Percentiles rank a stretch among this genome's conserved stretches.
phyloP scores from a whole-genome alignment of 768 basidiomycete genomes.

The Leucogyrophana mollusca region DNA sequence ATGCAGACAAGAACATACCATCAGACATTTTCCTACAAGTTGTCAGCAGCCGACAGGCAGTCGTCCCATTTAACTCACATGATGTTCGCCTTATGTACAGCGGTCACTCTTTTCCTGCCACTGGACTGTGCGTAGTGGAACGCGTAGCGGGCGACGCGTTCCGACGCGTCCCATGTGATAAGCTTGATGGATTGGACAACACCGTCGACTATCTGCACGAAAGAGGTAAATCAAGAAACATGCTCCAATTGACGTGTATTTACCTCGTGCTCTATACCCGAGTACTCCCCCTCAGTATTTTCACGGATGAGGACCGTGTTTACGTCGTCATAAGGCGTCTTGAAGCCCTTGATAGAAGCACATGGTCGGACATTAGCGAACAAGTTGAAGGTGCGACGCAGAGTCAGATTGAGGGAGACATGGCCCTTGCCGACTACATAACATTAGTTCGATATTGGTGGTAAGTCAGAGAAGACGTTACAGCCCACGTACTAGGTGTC shows the following conservation, averaged over 20 bases:
- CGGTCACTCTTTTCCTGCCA: constrained; percentile 90
- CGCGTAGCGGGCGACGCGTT: constrained; percentile 97
- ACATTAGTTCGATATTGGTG: no score
- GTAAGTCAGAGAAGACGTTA: background rate
- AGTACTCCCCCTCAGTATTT: constrained; percentile 99
- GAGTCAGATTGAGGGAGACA: constrained; percentile 95
- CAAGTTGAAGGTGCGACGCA: constrained; percentile 95
- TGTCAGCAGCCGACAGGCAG: no score
- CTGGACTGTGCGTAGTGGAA: constrained; percentile 94
- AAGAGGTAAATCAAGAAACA: constrained; percentile 9
- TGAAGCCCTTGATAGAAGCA: constrained; percentile 92
- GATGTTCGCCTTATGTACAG: constrained; percentile 99
- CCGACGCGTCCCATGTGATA: constrained; percentile 98
- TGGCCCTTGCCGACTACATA: constrained; percentile 95
- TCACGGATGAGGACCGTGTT: constrained; percentile 98
- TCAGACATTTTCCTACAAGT: constrained; percentile 95
- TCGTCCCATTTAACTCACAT: no score
- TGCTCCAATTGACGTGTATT: constrained; percentile 9
- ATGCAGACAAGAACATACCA: constrained; percentile 98
- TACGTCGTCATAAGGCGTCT: constrained; percentile 98
- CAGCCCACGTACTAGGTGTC: constrained; percentile 78
- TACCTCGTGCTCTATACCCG: constrained; percentile 99
- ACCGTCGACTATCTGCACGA: constrained; percentile 82
- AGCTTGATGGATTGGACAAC: constrained; percentile 99
- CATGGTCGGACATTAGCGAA: constrained; percentile 99